A percentile compares a stretch with the other conserved stretches of the same genome.
phyloP scores from a whole-genome alignment of 2,329 filamentous ascomycete genomes.

The Knufia petricola region DNA sequence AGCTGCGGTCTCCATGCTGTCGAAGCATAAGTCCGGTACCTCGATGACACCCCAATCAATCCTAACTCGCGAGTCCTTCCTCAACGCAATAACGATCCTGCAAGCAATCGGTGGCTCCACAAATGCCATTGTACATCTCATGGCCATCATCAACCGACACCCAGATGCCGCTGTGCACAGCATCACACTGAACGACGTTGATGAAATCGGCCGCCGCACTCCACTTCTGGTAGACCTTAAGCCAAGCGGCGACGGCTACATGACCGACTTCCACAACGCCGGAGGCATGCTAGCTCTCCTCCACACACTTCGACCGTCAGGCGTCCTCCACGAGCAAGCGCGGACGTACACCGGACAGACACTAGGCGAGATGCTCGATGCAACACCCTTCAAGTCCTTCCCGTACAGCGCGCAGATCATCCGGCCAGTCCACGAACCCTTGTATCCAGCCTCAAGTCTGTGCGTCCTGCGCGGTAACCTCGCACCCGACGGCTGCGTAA shows the following conservation, averaged over 20 bases:
- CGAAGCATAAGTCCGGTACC: conserved; percentile 31
- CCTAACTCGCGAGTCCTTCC: conserved; percentile 46
- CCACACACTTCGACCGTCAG: conserved; percentile 34
- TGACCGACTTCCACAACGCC: conserved; percentile 47
- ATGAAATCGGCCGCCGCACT: conserved; percentile 39
- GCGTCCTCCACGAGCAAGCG: conserved; percentile 37
- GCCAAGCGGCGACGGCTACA: conserved; percentile 45
- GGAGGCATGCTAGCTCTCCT: conserved; percentile 43
- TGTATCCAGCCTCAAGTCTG: conserved; percentile 38
- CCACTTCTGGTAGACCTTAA: conserved; percentile 44
- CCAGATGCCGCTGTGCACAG: conserved; percentile 34
- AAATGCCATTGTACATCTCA: conserved; percentile 48
- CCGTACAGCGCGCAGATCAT: conserved; percentile 36
- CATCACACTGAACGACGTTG: conserved; percentile 39
- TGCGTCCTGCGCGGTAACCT: conserved; percentile 40
- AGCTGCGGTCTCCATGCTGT: conserved; percentile 30
- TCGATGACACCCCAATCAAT: conserved; percentile 44
- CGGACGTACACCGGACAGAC: conserved; percentile 40
- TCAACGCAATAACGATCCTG: conserved; percentile 47
- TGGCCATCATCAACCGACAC: conserved; percentile 46
- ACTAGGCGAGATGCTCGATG: conserved; percentile 37
- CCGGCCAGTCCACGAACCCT: conserved; percentile 35
- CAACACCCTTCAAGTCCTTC: conserved; percentile 34
- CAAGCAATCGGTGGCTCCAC: conserved; percentile 49
- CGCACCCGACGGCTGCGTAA: conserved; percentile 39